These are phyloP conservation scores for Metschnikowia chrysomelidarum DNA, from an alignment of 805 yeast genomes.

Conservation along the genomic window DNA sequence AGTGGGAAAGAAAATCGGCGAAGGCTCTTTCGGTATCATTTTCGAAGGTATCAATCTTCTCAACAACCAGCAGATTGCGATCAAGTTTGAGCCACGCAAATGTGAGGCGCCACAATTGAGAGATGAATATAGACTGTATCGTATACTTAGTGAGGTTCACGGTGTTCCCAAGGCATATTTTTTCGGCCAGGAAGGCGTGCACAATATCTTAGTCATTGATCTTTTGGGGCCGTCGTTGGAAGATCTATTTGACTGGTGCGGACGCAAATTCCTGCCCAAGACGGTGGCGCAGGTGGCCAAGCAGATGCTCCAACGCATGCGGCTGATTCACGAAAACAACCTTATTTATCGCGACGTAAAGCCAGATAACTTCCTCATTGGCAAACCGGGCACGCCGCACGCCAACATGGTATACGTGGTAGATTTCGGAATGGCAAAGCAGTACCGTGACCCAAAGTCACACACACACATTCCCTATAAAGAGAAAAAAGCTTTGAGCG, in stretches of 20 bases:
- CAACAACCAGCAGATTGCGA: constrained; percentile 91
- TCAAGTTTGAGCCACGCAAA: constrained; percentile 95
- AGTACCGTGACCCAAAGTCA: constrained; percentile 94
- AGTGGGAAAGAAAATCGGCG: constrained; percentile 97
- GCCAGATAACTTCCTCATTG: constrained; percentile 95
- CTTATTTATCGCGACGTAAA: constrained; percentile 95
- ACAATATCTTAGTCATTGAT: constrained; percentile 91
- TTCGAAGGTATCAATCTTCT: constrained; percentile 93
- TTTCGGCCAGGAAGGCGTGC: constrained; percentile 97
- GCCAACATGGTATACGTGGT: constrained; percentile 86
- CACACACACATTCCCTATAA: constrained; percentile 95
- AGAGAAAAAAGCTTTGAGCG: constrained; percentile 92
- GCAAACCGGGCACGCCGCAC: constrained; percentile 79
- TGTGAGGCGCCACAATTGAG: constrained; percentile 96
- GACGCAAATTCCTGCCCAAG: constrained; percentile 80
- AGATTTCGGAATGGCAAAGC: constrained; percentile 99
- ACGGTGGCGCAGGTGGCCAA: constrained; percentile 92
- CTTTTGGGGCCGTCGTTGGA: constrained; percentile 93
- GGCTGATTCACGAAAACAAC: constrained; percentile 83
- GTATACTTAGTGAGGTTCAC: constrained; percentile 71
- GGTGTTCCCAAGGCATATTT: constrained; percentile 98
- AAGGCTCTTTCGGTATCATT: constrained; percentile 96
- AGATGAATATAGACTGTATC: constrained; percentile 95
- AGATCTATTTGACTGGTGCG: constrained; percentile 98
- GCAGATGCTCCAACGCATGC: constrained; percentile 89